Evolutionary conservation across 2,329 filamentous ascomycete species (phyloP), one percentile per base, ranked within the genome.

Genomic region (Chaetoscypha palmicola): DNA sequence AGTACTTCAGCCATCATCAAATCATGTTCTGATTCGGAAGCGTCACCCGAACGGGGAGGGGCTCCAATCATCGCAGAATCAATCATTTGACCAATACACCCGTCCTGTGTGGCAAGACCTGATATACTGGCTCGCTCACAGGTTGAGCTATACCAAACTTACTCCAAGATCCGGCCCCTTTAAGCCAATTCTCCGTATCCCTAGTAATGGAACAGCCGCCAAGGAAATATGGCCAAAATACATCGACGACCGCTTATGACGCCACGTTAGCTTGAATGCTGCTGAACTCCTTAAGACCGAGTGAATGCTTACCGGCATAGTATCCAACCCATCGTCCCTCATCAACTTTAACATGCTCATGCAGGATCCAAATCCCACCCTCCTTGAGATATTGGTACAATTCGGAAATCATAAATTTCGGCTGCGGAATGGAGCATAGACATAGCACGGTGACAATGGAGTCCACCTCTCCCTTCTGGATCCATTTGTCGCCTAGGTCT

Each of bases 401-500:
- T 30, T 47, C 46, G 5, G 28, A 32, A 11, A 61, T 59, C 53
- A 59, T 56, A 10, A 44, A 30, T 26, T 47, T 48, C 3, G 58
- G 53, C 8, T 43, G 38, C 1, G 42, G 48, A n/a, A 60, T 49
- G 33, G 49, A 53, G 40, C 58, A 61, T 5, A 61, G 41, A 48
- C 57, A 60, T 31, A 53, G 48, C 20, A 61, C 43, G 2, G 58
- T 61, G n/a, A 58, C 46, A 2, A 60, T 42, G 5, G 46, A 41
- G 51, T 60, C 56, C 10, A 56, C 53, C 24, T 21, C 32, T 5
- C 47, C 77, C 31, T 66, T 66, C 40, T 69, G 62, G 10, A 82
- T 66, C 22, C 64, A 65, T 48, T 63, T 36, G 20, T 46, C 21
- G 5, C 38, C 49, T 42, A 83, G 63, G 41, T 75, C 70, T 62